A percentile compares a stretch with the other conserved stretches of the same genome.
Evolutionary conservation across 305 asterid genomes (phyloP).

Genomic region (Fraxinus greggii): DNA sequence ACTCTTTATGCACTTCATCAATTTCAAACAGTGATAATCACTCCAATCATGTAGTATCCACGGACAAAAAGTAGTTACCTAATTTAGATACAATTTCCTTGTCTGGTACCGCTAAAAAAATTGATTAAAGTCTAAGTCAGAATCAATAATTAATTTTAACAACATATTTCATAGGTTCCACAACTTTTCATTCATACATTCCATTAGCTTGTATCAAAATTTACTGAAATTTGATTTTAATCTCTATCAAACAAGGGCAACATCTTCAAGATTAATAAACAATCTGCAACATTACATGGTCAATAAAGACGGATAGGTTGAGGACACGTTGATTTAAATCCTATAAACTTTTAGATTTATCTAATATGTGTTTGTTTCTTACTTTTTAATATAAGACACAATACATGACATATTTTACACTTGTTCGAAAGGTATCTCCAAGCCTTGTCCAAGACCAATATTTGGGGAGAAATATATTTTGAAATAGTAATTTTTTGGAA

Average conservation of each 20-base stretch:
- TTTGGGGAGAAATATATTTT: background rate
- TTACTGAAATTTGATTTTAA: background rate
- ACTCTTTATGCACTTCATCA: too few relatives aligned
- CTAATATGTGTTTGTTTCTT: background rate
- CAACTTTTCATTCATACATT: background rate
- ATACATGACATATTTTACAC: background rate
- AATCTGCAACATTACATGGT: background rate
- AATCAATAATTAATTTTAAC: too few relatives aligned
- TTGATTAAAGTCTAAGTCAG: too few relatives aligned
- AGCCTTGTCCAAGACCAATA: background rate
- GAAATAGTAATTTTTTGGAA: background rate
- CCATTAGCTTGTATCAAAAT: too few relatives aligned
- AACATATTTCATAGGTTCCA: background rate
- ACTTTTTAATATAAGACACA: background rate
- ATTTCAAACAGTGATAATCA: slow-evolving; percentile 21
- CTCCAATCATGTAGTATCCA: slow-evolving; percentile 17
- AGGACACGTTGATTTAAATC: background rate
- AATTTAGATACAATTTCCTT: background rate
- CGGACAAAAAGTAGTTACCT: background rate
- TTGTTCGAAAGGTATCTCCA: background rate
- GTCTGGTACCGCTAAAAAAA: background rate
- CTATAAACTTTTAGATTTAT: background rate
- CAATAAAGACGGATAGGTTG: too few relatives aligned
- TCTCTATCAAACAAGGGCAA: background rate
- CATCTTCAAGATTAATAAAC: background rate